Conservation (phyloP, 768 basidiomycete genomes). For the Boletus tomentosulus region DNA sequence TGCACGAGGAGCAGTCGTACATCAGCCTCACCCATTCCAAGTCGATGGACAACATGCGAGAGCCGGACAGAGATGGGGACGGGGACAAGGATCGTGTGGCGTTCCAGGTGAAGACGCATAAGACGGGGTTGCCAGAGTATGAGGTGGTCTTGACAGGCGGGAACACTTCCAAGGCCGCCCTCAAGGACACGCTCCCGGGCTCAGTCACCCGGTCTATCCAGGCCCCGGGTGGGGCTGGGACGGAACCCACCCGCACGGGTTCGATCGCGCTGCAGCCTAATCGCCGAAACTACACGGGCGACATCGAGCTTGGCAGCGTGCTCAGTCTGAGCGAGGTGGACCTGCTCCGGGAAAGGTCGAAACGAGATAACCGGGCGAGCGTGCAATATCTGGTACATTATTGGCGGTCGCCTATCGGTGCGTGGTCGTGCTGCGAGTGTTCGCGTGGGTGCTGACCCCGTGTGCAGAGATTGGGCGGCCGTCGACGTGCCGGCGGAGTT, state of each 20-base stretch:
- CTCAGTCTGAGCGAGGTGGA: conserved; percentile 39
- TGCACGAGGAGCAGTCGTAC: conserved; percentile 6
- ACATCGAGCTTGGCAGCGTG: conserved; percentile 18
- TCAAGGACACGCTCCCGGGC: neutral
- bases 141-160: conserved; percentile 28
- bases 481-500: neutral
- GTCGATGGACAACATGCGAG: neutral
- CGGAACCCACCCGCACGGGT: neutral
- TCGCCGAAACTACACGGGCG: conserved; percentile 20
- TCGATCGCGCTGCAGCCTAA: conserved; percentile 22
- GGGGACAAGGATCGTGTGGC: neutral
- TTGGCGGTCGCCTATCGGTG: conserved; percentile 71
- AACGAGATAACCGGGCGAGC: conserved; percentile 18
- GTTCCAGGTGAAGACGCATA: neutral
- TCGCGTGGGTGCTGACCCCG: neutral
- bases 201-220: no score
- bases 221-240: neutral
- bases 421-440: conserved; percentile 9
- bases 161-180: neutral
- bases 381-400: conserved; percentile 47
- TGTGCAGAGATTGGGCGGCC: neutral
- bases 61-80: neutral
- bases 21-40: conserved; percentile 10
- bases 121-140: conserved; percentile 17
- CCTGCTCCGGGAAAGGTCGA: conserved; percentile 40